A percentile compares a stretch with the other conserved stretches of the same genome.
Evolutionary conservation across 345 rosid genomes (phyloP).

Genomic region (Populus euphratica): DNA sequence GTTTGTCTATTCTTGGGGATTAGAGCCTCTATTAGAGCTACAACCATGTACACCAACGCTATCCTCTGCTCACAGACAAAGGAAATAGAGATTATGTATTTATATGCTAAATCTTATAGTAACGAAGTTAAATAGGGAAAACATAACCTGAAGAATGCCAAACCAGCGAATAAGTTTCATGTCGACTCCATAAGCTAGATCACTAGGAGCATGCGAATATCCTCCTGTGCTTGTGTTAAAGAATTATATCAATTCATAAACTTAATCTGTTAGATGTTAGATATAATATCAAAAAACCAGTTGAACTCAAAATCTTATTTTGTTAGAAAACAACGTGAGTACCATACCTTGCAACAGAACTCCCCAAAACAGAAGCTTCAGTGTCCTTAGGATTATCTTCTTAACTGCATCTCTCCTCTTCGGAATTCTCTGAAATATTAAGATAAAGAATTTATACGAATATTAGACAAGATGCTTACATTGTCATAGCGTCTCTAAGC

Average conservation of each 20-base stretch:
- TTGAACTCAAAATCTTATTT: no score
- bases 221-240: constrained; percentile 40
- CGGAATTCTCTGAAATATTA: constrained; percentile 40
- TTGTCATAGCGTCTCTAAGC: neutral
- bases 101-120: neutral
- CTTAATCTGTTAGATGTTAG: no score
- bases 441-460: neutral
- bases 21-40: constrained; percentile 52
- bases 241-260: no score
- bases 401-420: constrained; percentile 38
- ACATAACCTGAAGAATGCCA: constrained; percentile 62
- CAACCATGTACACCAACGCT: constrained; percentile 54
- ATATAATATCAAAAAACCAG: no score
- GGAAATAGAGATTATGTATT: neutral
- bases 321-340: no score
- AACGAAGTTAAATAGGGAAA: neutral
- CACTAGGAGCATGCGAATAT: constrained; percentile 59
- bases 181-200: constrained; percentile 61
- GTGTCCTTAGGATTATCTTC: constrained; percentile 49
- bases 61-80: constrained; percentile 45
- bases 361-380: constrained; percentile 77
- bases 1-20: constrained; percentile 49
- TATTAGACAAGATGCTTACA: neutral
- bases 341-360: constrained; percentile 54
- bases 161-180: constrained; percentile 60